These are phyloP conservation scores for Carex scoparia DNA, from an alignment of 176 grass and related monocot genomes.

Conservation along the genomic window DNA sequence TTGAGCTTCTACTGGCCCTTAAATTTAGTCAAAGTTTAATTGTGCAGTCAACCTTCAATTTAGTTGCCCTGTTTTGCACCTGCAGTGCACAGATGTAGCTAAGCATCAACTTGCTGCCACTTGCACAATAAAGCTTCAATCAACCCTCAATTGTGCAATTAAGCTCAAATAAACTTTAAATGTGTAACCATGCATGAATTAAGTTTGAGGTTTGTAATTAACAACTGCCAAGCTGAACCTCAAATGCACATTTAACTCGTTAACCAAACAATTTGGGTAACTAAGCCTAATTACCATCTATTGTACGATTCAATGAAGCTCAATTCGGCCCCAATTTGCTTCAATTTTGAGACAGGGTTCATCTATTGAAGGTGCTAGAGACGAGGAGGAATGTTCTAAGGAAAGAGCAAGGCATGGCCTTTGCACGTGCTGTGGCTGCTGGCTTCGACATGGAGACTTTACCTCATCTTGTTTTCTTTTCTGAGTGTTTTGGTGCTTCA, in stretches of 20 bases:
- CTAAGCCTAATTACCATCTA: background rate
- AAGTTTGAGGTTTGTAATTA: background rate
- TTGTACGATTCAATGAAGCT: background rate
- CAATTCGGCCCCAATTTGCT: background rate
- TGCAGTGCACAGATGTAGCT: background rate
- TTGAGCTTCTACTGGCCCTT: background rate
- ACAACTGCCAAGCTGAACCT: background rate
- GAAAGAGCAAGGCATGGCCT: conserved; percentile 99
- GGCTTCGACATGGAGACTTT: conserved; percentile 88
- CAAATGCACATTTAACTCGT: background rate
- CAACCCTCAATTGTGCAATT: background rate
- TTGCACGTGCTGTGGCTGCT: conserved; percentile 81
- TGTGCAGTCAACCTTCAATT: background rate
- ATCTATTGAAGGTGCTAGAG: conserved; percentile 92
- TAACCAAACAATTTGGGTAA: background rate
- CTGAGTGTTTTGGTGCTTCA: conserved; percentile 72
- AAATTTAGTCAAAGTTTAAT: conserved; percentile 1
- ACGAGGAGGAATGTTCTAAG: conserved; percentile 69
- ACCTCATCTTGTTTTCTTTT: conserved; percentile 61
- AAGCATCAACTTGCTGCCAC: background rate
- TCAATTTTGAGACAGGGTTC: conserved; percentile 48
- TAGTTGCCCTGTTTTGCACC: background rate
- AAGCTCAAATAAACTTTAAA: conserved; percentile 1
- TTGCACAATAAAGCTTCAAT: background rate
- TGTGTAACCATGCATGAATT: background rate